Base-by-base conservation (phyloP, 202 grass and related monocot genomes). In the Elaeis oleifera region DNA sequence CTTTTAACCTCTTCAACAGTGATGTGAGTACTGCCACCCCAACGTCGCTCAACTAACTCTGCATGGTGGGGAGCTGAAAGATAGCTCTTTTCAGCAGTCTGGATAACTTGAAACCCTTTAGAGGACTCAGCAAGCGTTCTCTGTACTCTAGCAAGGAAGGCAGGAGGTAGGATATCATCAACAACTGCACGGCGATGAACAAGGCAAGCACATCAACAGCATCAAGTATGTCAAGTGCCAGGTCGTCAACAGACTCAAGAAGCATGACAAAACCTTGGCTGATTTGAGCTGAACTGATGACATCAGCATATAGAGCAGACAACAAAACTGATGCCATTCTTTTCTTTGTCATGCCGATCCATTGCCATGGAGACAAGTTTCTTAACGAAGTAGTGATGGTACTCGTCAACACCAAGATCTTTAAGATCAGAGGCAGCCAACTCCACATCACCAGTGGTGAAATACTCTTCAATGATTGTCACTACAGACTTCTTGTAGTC, bases 1-100 rank as follows among this genome's bases (percentile, higher is more conserved):
- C 31, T 60, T 60, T 60, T 60, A 17, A 31, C 26, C 58, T 60
- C 58, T 16, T 60, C 58, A 60, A 60, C 58, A 60, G 58, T 60
- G 28, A 32, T 16, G n/a, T 60, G 3, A 16, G 58, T 60, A 27
- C 24, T 32, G 17, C 58, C 58, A 32, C 58, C 58, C 58, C 58
- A 60, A 17, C 28, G 24, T 5, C 19, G 23, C 24, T 60, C 24
- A 60, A 60, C 58, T 27, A 60, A 60, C 58, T 60, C 58, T 18
- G 58, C 58, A 60, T 60, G 58, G 26, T 60, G 58, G 58, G 58
- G 58, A 16, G 58, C 58, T 6, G 58, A 60, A 27, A 60, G 58
- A 60, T 60, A 60, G 28, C 58, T 60, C 17, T 60, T 60, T 60
- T 60, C 58, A 60, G 58, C 23, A 18, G 58, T 60, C 6, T 26